A percentile compares a stretch with the other conserved stretches of the same genome.
phyloP scores from a whole-genome alignment of 1,284 basidiomycete genomes.

The Melampsora occidentalis region DNA sequence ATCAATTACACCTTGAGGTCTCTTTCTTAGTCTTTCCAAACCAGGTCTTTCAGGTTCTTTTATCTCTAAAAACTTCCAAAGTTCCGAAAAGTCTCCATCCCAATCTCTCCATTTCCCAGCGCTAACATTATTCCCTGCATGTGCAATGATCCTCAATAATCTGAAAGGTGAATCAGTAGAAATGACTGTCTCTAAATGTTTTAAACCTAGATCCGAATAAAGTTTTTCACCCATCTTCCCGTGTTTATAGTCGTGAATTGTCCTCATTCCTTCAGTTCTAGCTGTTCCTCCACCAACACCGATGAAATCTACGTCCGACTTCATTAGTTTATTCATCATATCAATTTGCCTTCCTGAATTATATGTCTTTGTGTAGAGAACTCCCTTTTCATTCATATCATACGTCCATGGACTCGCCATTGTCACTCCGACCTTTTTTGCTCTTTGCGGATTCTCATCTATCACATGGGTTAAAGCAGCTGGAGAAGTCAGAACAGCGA shows the following conservation, averaged over 20 bases:
- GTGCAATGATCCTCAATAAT: background rate
- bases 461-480: background rate
- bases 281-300: too few species aligned
- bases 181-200: background rate
- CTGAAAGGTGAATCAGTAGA: background rate
- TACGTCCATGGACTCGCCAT: background rate
- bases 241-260: background rate
- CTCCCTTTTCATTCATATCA: background rate
- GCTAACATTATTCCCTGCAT: background rate
- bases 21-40: background rate
- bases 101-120: slow-evolving; percentile 8
- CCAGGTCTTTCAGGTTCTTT: background rate
- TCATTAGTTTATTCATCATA: background rate
- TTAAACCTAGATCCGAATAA: background rate
- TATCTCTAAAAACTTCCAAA: background rate
- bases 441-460: background rate
- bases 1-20: background rate
- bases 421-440: background rate
- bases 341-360: background rate
- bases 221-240: background rate
- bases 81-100: background rate
- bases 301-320: background rate
- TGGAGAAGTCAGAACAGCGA: slow-evolving; percentile 2
- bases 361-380: background rate
- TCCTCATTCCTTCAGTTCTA: background rate